Base-by-base conservation (phyloP, 2,329 filamentous ascomycete species). In the Colletotrichum somersetense region DNA sequence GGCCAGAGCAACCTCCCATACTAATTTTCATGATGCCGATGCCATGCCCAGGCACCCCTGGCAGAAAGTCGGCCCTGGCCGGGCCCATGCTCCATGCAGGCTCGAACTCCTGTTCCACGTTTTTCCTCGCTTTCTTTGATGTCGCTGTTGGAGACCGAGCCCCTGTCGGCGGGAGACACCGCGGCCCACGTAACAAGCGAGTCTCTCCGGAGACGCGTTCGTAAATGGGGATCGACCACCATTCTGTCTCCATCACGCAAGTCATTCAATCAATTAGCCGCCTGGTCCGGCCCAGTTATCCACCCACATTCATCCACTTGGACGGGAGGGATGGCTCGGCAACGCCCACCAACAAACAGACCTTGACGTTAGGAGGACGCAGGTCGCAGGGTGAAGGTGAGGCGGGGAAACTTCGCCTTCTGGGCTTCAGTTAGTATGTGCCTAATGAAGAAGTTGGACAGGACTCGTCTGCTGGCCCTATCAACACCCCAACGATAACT, bases 251-350 rank as follows among this genome's bases (percentile, higher is more conserved):
- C 68, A 71, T 71, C 57, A 67, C 62, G 52, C 35, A 58, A 46
- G 38, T 57, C n/a, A n/a, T 33, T 52, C 38, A 23, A 33, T 72
- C 66, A 50, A 18, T 72, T 62, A 66, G 40, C 50, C 40, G 70
- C 66, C 48, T 67, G 58, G 20, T 61, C 70, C 66, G 53, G 67
- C 66, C 66, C 61, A 70, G 61, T 44, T 30, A 61, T 23, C 61
- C 55, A 62, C 53, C 59, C 38, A 57, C 30, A 26, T 30, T 67
- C 56, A 52, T 67, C 50, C 68, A 67, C 64, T 44, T 33, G 35
- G n/a, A 38, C 62, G 52, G 53, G 26, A 30, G 38, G 48, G 48
- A 57, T 64, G 52, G 59, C 66, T 65, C 42, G 42, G 50, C 44
- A 35, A 62, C 61, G 30, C 62, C 33, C 42, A 65, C 33, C 62